Evolutionary conservation across 2,329 filamentous ascomycete species (phyloP).

Genomic region (Colletotrichum brevisporum): DNA sequence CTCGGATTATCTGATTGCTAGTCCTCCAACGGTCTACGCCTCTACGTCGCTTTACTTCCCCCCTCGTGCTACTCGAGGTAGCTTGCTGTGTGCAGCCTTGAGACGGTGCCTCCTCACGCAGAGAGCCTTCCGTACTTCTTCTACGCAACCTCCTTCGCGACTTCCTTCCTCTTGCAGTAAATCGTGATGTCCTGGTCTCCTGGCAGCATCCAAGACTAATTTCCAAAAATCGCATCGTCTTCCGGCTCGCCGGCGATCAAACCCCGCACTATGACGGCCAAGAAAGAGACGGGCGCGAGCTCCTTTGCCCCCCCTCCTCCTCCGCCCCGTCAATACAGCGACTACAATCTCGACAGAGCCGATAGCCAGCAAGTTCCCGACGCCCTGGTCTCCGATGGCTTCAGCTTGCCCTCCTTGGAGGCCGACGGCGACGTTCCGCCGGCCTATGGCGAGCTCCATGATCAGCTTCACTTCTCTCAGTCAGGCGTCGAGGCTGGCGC

Average conservation of each 20-base stretch:
- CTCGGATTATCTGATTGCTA: slow-evolving; percentile 1
- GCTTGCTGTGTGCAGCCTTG: slow-evolving; percentile 16
- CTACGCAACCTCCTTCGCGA: background rate
- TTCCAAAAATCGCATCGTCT: background rate
- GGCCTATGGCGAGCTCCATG: slow-evolving; percentile 70
- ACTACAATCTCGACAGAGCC: slow-evolving; percentile 30
- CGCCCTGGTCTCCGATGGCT: slow-evolving; percentile 55
- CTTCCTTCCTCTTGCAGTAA: background rate
- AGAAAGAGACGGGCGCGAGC: slow-evolving; percentile 31
- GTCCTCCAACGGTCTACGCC: background rate
- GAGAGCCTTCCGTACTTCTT: background rate
- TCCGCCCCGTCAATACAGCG: slow-evolving; percentile 20
- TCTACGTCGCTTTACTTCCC: slow-evolving; percentile 7
- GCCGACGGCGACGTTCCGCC: slow-evolving; percentile 62
- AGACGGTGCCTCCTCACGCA: slow-evolving; percentile 2
- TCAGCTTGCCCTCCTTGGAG: slow-evolving; percentile 58
- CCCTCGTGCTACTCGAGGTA: slow-evolving; percentile 2
- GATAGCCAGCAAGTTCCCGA: slow-evolving; percentile 47
- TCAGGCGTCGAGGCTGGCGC: slow-evolving; percentile 75
- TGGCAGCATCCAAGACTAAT: no score
- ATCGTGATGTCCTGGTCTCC: slow-evolving; percentile 22
- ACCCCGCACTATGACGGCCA: slow-evolving; percentile 37
- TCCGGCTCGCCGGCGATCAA: slow-evolving; percentile 1
- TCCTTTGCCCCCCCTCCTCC: slow-evolving; percentile 39
- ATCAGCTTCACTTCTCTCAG: slow-evolving; percentile 72